phyloP scores from a whole-genome alignment of 2,329 filamentous ascomycete species.

The Aspergillus ochraceus region DNA sequence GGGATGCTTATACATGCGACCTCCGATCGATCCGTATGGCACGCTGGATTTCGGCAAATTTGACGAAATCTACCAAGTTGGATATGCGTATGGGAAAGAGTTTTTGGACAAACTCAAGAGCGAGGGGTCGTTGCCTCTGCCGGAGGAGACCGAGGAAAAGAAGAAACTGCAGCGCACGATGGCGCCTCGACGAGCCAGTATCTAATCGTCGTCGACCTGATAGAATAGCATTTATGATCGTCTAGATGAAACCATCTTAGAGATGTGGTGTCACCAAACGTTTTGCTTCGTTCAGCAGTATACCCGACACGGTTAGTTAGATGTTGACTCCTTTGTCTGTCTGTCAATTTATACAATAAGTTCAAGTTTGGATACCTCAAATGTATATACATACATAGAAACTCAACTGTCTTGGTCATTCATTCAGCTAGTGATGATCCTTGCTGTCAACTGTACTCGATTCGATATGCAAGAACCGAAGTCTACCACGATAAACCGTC shows the following conservation, averaged over 20 bases:
- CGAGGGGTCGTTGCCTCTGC: slow-evolving; percentile 70
- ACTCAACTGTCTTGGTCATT: neutral
- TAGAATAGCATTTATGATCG: slow-evolving; percentile 10
- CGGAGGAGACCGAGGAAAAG: slow-evolving; percentile 74
- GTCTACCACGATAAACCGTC: too few relatives aligned
- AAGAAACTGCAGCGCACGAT: slow-evolving; percentile 74
- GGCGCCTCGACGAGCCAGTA: slow-evolving; percentile 76
- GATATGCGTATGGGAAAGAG: slow-evolving; percentile 80
- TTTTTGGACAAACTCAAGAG: slow-evolving; percentile 76
- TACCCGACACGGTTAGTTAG: neutral
- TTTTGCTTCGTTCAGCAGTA: neutral
- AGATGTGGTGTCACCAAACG: neutral
- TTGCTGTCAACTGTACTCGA: neutral
- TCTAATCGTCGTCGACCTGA: slow-evolving; percentile 35
- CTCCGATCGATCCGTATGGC: slow-evolving; percentile 88
- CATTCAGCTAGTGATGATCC: neutral
- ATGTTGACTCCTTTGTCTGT: neutral
- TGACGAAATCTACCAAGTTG: slow-evolving; percentile 90
- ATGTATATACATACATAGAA: neutral
- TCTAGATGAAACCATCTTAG: neutral
- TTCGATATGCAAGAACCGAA: neutral
- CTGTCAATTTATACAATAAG: neutral
- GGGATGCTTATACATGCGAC: slow-evolving; percentile 94
- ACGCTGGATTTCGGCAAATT: slow-evolving; percentile 97
- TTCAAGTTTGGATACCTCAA: neutral